Percentiles rank a stretch among this genome's conserved stretches.
phyloP scores from a whole-genome alignment of 768 basidiomycete genomes.

The Rhizopogon rudus region DNA sequence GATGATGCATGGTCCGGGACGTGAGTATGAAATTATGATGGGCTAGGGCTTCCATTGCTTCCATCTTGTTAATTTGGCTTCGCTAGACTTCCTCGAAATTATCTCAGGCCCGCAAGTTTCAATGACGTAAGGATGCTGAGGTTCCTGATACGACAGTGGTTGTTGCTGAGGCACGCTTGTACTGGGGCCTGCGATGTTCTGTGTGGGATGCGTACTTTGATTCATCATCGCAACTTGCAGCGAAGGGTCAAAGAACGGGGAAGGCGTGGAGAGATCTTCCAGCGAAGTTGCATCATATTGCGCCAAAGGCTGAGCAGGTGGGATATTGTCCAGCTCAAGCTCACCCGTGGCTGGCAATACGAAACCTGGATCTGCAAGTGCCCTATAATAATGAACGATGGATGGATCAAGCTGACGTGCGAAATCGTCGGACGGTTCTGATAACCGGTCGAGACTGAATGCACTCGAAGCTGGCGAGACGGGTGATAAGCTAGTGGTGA shows the following conservation, averaged over 20 bases:
- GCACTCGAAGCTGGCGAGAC: conserved; percentile 22
- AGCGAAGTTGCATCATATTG: neutral
- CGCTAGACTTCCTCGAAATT: conserved; percentile 35
- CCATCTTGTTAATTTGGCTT: conserved; percentile 30
- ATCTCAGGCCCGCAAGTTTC: neutral
- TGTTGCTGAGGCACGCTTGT: neutral
- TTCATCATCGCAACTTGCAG: neutral
- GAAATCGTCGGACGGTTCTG: neutral
- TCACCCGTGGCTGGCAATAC: conserved; percentile 5
- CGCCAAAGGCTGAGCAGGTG: neutral
- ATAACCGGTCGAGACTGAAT: neutral
- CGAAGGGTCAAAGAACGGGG: conserved; percentile 1
- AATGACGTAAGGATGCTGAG: neutral
- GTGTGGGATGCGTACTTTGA: neutral
- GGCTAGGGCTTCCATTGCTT: conserved; percentile 5
- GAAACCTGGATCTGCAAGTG: conserved; percentile 1
- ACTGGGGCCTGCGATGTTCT: neutral
- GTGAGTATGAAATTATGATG: neutral
- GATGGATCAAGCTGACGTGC: neutral
- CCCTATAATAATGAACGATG: neutral
- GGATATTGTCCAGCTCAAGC: neutral
- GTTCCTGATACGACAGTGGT: conserved; percentile 2
- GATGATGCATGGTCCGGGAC: neutral
- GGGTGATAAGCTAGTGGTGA: conserved; percentile 27
- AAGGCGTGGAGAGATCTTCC: neutral